phyloP scores from a whole-genome alignment of 176 grass and related monocot species.

The Oryza nivara region DNA sequence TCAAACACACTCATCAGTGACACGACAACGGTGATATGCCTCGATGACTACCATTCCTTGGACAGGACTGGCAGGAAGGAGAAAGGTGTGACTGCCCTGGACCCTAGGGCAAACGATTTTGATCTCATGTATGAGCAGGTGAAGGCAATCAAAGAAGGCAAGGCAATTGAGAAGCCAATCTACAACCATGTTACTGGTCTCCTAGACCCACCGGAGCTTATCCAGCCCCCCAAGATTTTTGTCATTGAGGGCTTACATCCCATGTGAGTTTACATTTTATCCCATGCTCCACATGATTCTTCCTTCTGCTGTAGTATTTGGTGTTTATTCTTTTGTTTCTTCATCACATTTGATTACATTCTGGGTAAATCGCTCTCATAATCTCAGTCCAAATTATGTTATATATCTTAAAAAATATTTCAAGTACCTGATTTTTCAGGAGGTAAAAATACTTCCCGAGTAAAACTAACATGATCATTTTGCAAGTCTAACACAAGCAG shows the following conservation, averaged over 20 bases:
- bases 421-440: background rate
- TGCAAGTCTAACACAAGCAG: background rate
- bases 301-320: constrained; percentile 18
- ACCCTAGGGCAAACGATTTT: constrained; percentile 87
- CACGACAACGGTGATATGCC: constrained; percentile 85
- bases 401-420: background rate
- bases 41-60: constrained; percentile 93
- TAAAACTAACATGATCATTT: constrained; percentile 17
- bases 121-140: constrained; percentile 98
- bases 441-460: background rate
- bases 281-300: constrained; percentile 14
- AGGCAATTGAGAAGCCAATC: constrained; percentile 79
- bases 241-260: constrained; percentile 92
- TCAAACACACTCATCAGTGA: constrained; percentile 95
- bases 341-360: constrained; percentile 11
- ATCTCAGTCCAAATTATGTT: constrained; percentile 1
- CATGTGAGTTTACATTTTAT: constrained; percentile 65
- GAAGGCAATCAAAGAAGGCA: constrained; percentile 82
- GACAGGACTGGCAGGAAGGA: constrained; percentile 87
- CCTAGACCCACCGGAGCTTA: constrained; percentile 78
- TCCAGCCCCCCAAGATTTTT: constrained; percentile 83
- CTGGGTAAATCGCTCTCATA: constrained; percentile 9
- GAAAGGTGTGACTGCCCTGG: constrained; percentile 76
- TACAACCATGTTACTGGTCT: constrained; percentile 88
- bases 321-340: background rate